These are phyloP conservation scores for Phytophthora lateralis DNA, from an alignment of 352 stramenopile species.

Conservation along the genomic window DNA sequence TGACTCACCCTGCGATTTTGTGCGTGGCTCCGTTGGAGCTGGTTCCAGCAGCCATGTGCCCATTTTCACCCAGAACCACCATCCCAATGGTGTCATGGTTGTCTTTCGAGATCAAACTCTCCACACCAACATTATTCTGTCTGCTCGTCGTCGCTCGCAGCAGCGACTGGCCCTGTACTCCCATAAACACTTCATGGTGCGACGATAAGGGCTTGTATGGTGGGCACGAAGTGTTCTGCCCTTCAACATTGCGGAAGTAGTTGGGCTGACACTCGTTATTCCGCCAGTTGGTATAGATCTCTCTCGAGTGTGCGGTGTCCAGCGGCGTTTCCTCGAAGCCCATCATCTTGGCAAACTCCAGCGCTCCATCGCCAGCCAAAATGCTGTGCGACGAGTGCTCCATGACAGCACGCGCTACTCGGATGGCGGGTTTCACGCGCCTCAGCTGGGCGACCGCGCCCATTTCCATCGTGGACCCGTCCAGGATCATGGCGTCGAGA, in stretches of 20 bases:
- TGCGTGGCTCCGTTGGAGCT: constrained; percentile 91
- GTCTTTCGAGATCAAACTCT: constrained; percentile 48
- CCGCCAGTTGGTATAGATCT: constrained; percentile 64
- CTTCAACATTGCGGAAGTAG: constrained; percentile 85
- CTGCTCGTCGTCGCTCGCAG: constrained; percentile 16
- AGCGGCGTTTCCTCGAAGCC: constrained; percentile 82
- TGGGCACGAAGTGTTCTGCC: constrained; percentile 73
- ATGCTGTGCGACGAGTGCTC: constrained; percentile 90
- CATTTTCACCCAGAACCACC: constrained; percentile 63
- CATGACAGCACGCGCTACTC: constrained; percentile 86
- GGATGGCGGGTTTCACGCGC: constrained; percentile 83
- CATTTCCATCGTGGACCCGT: constrained; percentile 85
- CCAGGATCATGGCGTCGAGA: constrained; percentile 92
- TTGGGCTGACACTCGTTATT: constrained; percentile 86
- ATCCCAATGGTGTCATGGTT: constrained; percentile 95
- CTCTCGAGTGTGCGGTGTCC: constrained; percentile 60
- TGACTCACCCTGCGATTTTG: constrained; percentile 82
- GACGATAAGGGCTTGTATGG: constrained; percentile 67
- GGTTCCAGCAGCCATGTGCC: constrained; percentile 80
- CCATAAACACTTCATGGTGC: constrained; percentile 31
- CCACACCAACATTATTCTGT: constrained; percentile 22
- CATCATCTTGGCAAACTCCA: constrained; percentile 92
- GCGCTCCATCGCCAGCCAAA: constrained; percentile 84
- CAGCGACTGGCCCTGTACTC: constrained; percentile 20
- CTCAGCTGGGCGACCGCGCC: constrained; percentile 83